Base-by-base conservation (phyloP, 768 basidiomycete species). In the Psilocybe azurescens region DNA sequence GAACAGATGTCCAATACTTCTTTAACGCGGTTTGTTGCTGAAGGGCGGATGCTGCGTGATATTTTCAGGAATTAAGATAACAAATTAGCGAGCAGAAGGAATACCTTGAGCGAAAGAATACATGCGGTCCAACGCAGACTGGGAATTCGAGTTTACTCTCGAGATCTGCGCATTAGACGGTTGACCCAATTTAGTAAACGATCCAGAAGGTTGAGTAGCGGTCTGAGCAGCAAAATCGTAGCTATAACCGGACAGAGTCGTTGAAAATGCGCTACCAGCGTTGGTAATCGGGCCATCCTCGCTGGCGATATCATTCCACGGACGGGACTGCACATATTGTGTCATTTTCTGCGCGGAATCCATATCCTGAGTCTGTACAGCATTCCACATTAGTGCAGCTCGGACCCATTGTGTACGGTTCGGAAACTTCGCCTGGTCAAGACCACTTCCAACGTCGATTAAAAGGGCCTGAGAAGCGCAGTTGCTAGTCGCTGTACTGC, bases 171-270 rank as follows among this genome's bases (percentile, higher is more conserved):
- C 77, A 38, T 66, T 71, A 1, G 74, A 72, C 1, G 86, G 85
- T 48, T 83, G 78, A 0, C 83, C 86, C 56, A 82, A 74, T 9
- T 63, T 65, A 4, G 72, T 63, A 68, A 88, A 90, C 0, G 79
- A 78, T 7, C 80, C 74, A 16, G 73, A 59, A 13, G 81, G 83
- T 44, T 78, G 75, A 3, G 72, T 71, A 24, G 88, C 71, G 28
- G 78, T 81, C 71, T 86, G 88, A 5, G 78, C 72, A 10, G 86
- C 87, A 67, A 89, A 89, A 70, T 90, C 78, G 69, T 84, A 89
- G 28, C 65, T 76, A 65, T 81, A 88, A 6, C 88, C 89, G 30
- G 82, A 80, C 13, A 75, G 72, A 1, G 74, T 75, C 9, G 75
- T 79, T 14, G 79, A 70, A 66, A 86, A 86, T 14, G 69, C n/a